These are phyloP conservation scores for Sambucus nigra DNA, from an alignment of 129 eudicot genomes.

Conservation along the genomic window DNA sequence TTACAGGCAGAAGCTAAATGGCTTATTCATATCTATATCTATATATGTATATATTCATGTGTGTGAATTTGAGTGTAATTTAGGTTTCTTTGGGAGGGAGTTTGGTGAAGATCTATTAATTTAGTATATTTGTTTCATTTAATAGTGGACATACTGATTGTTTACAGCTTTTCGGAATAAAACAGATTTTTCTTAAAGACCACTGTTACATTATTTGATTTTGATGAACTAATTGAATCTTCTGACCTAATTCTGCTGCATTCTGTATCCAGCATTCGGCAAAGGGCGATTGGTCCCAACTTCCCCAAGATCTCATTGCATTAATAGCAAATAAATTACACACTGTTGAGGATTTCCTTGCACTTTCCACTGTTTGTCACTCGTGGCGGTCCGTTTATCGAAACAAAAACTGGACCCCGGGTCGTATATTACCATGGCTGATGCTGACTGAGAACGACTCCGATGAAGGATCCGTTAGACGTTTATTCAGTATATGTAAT, in stretches of 20 bases:
- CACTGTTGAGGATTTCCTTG: not conserved
- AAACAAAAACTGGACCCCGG: not conserved
- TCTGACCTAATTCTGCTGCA: not conserved
- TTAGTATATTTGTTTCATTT: not conserved
- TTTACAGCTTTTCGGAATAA: not conserved
- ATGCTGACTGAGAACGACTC: not conserved
- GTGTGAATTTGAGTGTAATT: no score
- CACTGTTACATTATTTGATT: not conserved
- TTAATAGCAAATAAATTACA: not conserved
- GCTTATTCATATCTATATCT: no score
- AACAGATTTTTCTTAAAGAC: not conserved
- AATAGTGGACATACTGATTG: not conserved
- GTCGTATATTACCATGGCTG: not conserved
- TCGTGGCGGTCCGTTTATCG: slow-evolving; percentile 1
- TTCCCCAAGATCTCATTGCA: not conserved
- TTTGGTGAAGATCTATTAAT: not conserved
- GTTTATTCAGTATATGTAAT: not conserved
- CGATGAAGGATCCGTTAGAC: not conserved
- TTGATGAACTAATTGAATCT: not conserved
- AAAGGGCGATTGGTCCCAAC: not conserved
- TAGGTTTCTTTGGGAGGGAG: not conserved
- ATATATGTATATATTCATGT: no score
- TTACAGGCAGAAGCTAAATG: no score
- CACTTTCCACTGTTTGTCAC: not conserved
- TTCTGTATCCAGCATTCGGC: not conserved